Evolutionary conservation across 2,329 filamentous ascomycete genomes (phyloP).

Genomic region (Fusarium chlamydosporum): DNA sequence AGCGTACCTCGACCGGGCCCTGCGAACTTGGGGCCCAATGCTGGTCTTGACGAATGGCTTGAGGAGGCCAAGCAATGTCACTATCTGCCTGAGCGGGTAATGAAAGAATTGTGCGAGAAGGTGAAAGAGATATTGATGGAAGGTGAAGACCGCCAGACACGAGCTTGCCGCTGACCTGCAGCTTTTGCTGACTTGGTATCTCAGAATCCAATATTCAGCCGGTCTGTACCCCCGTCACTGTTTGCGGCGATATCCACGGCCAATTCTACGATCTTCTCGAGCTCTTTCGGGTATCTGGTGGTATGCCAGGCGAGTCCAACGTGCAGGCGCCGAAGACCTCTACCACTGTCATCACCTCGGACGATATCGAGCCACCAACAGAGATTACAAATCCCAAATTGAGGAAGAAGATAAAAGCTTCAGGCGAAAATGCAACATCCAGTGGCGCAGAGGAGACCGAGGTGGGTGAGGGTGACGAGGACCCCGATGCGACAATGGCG

Average conservation of each 20-base stretch:
- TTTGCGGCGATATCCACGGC: constrained; percentile 98
- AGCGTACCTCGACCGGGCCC: constrained; percentile 89
- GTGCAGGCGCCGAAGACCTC: constrained; percentile 77
- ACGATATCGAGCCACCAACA: constrained; percentile 91
- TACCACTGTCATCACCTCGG: constrained; percentile 85
- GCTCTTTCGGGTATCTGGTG: constrained; percentile 94
- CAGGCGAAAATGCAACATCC: constrained; percentile 58
- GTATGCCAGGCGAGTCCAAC: constrained; percentile 89
- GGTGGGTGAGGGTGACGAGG: constrained; percentile 58
- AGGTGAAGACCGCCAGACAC: constrained; percentile 65
- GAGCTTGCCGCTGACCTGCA: constrained; percentile 4
- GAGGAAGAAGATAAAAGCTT: constrained; percentile 81
- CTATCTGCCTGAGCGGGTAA: constrained; percentile 93
- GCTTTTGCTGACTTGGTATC: constrained; percentile 36
- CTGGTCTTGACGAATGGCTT: constrained; percentile 95
- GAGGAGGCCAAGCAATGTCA: constrained; percentile 97
- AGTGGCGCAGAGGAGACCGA: constrained; percentile 67
- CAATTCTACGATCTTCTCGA: constrained; percentile 99
- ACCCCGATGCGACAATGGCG: constrained; percentile 50
- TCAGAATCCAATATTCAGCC: constrained; percentile 98
- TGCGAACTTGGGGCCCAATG: constrained; percentile 84
- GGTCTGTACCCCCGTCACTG: constrained; percentile 94
- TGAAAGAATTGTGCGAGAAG: constrained; percentile 99
- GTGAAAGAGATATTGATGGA: constrained; percentile 99
- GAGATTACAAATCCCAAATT: constrained; percentile 90